Percentiles rank a stretch among this genome's conserved stretches.
phyloP scores from a whole-genome alignment of 306 rosid genomes.

The Ammopiptanthus mongolicus region DNA sequence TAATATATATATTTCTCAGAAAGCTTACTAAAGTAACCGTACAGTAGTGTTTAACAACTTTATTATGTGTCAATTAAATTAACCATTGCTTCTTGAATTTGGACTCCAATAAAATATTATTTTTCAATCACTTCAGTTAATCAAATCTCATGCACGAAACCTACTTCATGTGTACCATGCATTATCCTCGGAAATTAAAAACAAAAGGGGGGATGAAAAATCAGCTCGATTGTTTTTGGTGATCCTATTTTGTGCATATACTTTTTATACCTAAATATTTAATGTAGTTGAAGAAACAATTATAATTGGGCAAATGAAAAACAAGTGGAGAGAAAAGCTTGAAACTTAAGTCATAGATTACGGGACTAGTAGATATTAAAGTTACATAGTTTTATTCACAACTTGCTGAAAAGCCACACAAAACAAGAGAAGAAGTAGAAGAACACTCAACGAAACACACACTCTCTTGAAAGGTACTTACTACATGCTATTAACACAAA shows the following conservation, averaged over 20 bases:
- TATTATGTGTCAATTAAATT: background rate
- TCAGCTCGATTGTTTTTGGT: background rate
- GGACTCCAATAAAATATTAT: conserved; percentile 20
- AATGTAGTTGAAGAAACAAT: background rate
- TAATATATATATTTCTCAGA: background rate
- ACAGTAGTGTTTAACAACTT: background rate
- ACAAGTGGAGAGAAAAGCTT: conserved; percentile 15
- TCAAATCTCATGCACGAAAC: conserved; percentile 42
- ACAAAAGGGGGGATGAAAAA: background rate
- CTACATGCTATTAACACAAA: conserved; percentile 34
- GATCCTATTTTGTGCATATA: background rate
- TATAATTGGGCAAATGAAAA: background rate
- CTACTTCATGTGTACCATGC: conserved; percentile 33
- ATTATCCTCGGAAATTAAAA: background rate
- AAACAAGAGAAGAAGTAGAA: conserved; percentile 1
- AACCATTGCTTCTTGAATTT: conserved; percentile 21
- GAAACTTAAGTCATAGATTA: conserved; percentile 27
- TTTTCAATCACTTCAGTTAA: background rate
- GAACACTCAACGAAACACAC: conserved; percentile 22
- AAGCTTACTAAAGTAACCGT: background rate
- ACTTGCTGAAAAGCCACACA: conserved; percentile 32
- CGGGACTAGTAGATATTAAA: conserved; percentile 11
- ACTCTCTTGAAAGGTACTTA: conserved; percentile 23
- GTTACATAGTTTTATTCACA: conserved; percentile 53
- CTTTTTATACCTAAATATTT: background rate